Evolutionary conservation across 352 stramenopile species (phyloP).

Genomic region (Globisporangium solare): DNA sequence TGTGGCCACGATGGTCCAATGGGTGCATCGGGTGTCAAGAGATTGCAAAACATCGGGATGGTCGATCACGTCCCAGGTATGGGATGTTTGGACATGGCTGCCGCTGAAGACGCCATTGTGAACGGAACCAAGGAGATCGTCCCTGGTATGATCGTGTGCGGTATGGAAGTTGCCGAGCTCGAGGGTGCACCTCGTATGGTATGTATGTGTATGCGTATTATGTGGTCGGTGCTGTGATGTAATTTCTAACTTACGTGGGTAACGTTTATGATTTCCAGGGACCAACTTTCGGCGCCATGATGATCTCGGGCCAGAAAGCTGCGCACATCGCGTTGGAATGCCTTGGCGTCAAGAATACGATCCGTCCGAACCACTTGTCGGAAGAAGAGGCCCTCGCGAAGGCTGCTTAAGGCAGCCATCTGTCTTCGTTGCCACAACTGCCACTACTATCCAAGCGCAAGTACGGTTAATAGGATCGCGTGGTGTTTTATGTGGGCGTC

Average conservation of each 20-base stretch:
- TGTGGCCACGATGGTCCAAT: slow-evolving; percentile 62
- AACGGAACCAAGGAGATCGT: slow-evolving; percentile 59
- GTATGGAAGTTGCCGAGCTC: slow-evolving; percentile 62
- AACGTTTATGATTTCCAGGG: slow-evolving; percentile 16
- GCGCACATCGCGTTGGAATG: slow-evolving; percentile 54
- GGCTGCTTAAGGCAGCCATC: slow-evolving; percentile 24
- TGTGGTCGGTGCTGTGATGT: not conserved
- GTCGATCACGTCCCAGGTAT: slow-evolving; percentile 52
- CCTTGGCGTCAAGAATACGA: slow-evolving; percentile 54
- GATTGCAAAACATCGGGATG: slow-evolving; percentile 63
- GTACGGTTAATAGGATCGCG: not conserved
- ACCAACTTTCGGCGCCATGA: slow-evolving; percentile 60
- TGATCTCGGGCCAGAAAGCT: slow-evolving; percentile 65
- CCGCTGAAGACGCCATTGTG: slow-evolving; percentile 62
- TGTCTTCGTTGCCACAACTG: not conserved
- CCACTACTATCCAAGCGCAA: not conserved
- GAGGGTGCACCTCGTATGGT: slow-evolving; percentile 59
- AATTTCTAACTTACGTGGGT: not conserved
- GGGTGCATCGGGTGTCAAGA: slow-evolving; percentile 60
- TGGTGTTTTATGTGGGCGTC: not conserved
- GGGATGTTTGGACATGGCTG: slow-evolving; percentile 54
- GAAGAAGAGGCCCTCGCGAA: slow-evolving; percentile 33
- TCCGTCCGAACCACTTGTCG: slow-evolving; percentile 28
- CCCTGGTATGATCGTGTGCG: slow-evolving; percentile 54
- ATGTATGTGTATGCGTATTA: not conserved